Base-by-base conservation (phyloP, 139 green algal species). In the Dunaliella primolecta region DNA sequence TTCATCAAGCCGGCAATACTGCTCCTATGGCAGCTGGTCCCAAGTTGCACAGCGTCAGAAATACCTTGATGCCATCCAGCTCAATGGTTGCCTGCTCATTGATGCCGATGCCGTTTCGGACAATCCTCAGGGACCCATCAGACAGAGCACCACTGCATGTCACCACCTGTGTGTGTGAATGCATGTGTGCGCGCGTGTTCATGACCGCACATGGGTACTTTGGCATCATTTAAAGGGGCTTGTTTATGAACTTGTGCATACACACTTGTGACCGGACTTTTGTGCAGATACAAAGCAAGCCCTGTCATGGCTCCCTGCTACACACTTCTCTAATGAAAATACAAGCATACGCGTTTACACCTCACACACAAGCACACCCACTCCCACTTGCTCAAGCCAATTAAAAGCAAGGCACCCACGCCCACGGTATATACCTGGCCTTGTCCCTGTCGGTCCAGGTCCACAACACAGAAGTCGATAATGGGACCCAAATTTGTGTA, bases 21-120 rank as follows among this genome's bases (percentile, higher is more conserved):
- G n/a, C n/a, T n/a, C n/a, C n/a, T n/a, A n/a, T n/a, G n/a, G n/a
- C n/a, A n/a, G n/a, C n/a, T n/a, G n/a, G n/a, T n/a, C n/a, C n/a
- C n/a, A n/a, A n/a, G n/a, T n/a, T n/a, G n/a, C n/a, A n/a, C n/a
- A n/a, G n/a, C n/a, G n/a, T n/a, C n/a, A n/a, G n/a, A n/a, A n/a
- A n/a, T n/a, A n/a, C 84, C 80, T 84, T 89, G 82, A 89, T 89
- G 3, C 88, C 91, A 29, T 89, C 80, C 72, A 98, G 89, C 87
- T 97, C 94, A 36, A 96, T 89, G 7, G 84, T 84, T 0, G 91
- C 96, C 85, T 98, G 95, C 87, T 98, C 94, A 75, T 97, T 94
- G 86, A 99, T 96, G 83, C 97, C 97, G n/a, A 99, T 98, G 79
- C 97, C 97, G 84, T 98, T 99, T 56, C 97, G 94, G 35, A 99